phyloP scores from a whole-genome alignment of 345 rosid species.

The Toxicodendron radicans region DNA sequence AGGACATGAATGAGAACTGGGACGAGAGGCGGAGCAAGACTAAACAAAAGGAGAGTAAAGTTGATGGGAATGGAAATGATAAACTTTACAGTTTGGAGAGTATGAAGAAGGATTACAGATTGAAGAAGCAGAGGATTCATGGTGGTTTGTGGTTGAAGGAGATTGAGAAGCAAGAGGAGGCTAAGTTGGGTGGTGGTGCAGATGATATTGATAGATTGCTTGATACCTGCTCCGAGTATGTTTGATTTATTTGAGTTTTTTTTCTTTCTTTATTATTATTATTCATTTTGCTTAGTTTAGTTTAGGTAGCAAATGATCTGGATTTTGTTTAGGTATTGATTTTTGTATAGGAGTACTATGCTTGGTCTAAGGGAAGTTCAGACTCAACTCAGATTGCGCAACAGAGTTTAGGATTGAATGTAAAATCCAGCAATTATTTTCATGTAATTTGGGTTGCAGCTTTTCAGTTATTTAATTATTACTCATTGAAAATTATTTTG shows the following conservation, averaged over 20 bases:
- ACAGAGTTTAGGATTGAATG: no score
- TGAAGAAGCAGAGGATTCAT: slow-evolving; percentile 93
- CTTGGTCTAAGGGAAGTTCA: no score
- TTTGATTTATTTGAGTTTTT: not conserved
- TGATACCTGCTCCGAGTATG: slow-evolving; percentile 83
- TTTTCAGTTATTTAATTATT: no score
- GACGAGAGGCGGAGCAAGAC: slow-evolving; percentile 54
- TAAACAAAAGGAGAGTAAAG: slow-evolving; percentile 27
- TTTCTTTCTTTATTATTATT: not conserved
- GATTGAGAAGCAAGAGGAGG: slow-evolving; percentile 83
- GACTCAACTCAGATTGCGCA: no score
- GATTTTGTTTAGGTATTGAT: not conserved
- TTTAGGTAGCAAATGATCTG: not conserved
- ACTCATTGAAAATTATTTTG: no score
- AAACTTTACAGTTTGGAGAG: slow-evolving; percentile 77
- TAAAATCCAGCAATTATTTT: no score
- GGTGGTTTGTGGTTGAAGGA: slow-evolving; percentile 90
- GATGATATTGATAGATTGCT: slow-evolving; percentile 88
- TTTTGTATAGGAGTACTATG: no score
- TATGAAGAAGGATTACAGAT: slow-evolving; percentile 81
- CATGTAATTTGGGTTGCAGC: no score
- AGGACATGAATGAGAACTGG: slow-evolving; percentile 93
- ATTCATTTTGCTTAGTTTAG: not conserved
- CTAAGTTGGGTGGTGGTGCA: slow-evolving; percentile 53
- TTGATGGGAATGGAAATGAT: slow-evolving; percentile 17